A percentile compares a stretch with the other conserved stretches of the same genome.
Conservation (phyloP, 306 rosid genomes). For the Medicago arabica region DNA sequence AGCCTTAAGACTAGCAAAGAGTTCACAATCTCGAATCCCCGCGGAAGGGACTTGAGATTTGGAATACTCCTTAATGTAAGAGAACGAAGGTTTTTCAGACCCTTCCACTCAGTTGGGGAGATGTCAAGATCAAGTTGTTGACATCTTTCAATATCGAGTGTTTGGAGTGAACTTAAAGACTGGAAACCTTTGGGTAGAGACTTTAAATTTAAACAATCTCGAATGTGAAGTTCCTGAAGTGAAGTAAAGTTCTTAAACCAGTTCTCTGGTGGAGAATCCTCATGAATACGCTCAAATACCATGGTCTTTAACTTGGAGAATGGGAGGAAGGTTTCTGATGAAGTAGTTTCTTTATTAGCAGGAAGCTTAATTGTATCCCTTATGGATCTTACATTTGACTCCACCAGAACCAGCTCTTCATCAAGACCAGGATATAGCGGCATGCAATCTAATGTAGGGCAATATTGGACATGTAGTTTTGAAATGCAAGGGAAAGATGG, state of each 20-base stretch:
- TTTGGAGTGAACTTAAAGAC: neutral
- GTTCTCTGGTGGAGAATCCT: neutral
- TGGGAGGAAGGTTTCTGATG: too few relatives aligned
- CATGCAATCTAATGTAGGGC: conserved; percentile 35
- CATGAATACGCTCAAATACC: neutral
- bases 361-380: too few relatives aligned
- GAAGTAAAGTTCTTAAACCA: conserved; percentile 10
- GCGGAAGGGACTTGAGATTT: neutral
- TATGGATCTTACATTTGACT: neutral
- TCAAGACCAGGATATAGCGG: conserved; percentile 30
- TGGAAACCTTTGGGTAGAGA: neutral
- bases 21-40: neutral
- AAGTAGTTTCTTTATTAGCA: too few relatives aligned
- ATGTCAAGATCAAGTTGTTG: neutral
- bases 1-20: neutral
- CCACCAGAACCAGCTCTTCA: neutral
- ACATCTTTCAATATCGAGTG: neutral
- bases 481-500: conserved; percentile 11
- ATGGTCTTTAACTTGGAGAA: conserved; percentile 34
- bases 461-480: neutral
- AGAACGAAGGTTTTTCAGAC: neutral
- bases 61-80: conserved; percentile 20
- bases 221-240: conserved; percentile 18
- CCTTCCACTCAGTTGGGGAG: neutral
- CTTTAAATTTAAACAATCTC: neutral